phyloP scores from a whole-genome alignment of 768 basidiomycete species.

The Mycena chlorophos region DNA sequence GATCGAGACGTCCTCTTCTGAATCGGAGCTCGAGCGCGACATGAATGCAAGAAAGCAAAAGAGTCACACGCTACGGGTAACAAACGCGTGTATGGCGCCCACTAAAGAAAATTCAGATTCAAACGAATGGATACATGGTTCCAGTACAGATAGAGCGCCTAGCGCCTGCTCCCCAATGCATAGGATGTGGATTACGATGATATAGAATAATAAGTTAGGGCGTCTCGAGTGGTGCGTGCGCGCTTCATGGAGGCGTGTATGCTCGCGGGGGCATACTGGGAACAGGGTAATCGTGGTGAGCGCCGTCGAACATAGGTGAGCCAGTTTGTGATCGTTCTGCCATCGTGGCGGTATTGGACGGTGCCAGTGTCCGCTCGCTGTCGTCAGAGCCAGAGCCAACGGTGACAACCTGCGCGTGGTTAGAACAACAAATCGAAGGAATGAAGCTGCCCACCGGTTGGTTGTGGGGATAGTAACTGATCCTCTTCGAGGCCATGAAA shows the following conservation, averaged over 20 bases:
- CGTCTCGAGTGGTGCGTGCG: constrained; percentile 2
- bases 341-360: constrained; percentile 47
- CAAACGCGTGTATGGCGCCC: background rate
- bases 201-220: constrained; percentile 16
- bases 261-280: constrained; percentile 6
- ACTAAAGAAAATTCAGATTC: too few relatives aligned
- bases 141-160: constrained; percentile 15
- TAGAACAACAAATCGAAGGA: too few relatives aligned
- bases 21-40: constrained; percentile 15
- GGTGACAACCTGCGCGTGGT: too few relatives aligned
- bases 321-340: constrained; percentile 50
- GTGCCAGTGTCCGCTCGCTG: constrained; percentile 44
- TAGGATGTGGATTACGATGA: background rate
- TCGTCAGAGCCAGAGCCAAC: constrained; percentile 41
- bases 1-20: constrained; percentile 25
- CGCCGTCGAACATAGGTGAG: constrained; percentile 40
- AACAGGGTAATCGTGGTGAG: constrained; percentile 28
- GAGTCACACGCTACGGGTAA: background rate
- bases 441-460: too few relatives aligned
- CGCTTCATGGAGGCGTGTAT: constrained; percentile 6
- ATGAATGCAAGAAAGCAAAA: background rate
- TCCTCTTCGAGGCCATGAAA: constrained; percentile 67
- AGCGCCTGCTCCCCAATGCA: constrained; percentile 8
- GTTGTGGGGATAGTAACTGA: constrained; percentile 88
- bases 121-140: constrained; percentile 16